Percentiles rank a stretch among this genome's conserved stretches.
These are phyloP conservation scores for Petunia hybrid DNA, from an alignment of 305 asterid species.

Conservation along the genomic window DNA sequence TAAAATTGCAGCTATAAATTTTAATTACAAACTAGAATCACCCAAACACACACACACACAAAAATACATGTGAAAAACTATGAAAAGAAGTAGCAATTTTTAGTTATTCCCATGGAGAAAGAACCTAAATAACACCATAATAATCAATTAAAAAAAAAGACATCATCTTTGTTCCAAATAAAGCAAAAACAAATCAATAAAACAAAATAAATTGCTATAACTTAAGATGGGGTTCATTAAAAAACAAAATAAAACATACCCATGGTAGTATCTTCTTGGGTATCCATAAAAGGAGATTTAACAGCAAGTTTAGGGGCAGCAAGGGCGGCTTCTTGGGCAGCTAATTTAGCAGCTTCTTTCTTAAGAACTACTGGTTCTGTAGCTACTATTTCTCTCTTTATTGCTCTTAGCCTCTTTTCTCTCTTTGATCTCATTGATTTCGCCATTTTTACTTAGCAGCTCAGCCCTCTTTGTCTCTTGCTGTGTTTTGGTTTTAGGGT, in stretches of 20 bases:
- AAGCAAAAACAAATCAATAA: background rate
- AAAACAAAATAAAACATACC: slow-evolving; percentile 46
- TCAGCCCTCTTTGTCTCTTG: too few relatives aligned
- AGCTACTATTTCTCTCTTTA: slow-evolving; percentile 77
- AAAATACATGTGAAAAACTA: background rate
- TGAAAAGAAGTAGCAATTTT: background rate
- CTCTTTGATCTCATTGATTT: slow-evolving; percentile 91
- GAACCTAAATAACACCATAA: background rate
- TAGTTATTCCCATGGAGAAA: background rate
- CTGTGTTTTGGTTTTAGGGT: background rate
- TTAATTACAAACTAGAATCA: background rate
- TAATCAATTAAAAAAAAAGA: background rate
- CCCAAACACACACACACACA: background rate
- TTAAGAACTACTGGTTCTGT: slow-evolving; percentile 70
- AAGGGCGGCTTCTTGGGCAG: slow-evolving; percentile 84
- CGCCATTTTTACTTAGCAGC: slow-evolving; percentile 54
- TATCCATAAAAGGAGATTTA: slow-evolving; percentile 34
- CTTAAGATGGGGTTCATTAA: background rate
- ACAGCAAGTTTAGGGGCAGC: slow-evolving; percentile 93
- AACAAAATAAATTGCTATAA: background rate
- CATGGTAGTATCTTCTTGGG: slow-evolving; percentile 37
- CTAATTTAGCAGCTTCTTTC: slow-evolving; percentile 90
- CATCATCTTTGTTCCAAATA: background rate
- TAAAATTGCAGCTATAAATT: background rate
- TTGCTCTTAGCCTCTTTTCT: slow-evolving; percentile 87